phyloP scores from a whole-genome alignment of 768 basidiomycete genomes.

The Lactifluus echinatus region DNA sequence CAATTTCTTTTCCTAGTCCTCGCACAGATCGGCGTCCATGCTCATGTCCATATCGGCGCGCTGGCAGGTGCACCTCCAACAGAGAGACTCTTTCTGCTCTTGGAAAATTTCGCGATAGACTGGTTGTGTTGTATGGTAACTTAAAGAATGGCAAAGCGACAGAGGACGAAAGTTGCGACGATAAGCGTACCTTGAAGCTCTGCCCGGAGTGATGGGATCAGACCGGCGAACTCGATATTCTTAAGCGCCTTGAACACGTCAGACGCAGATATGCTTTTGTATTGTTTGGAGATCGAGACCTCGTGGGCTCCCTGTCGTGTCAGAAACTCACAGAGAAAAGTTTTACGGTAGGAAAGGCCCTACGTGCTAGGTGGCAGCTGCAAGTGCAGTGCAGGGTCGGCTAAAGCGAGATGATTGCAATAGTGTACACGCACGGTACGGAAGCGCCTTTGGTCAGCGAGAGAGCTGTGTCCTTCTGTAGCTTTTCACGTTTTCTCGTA shows the following conservation, averaged over 20 bases:
- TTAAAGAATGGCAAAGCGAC: not conserved
- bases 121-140: conserved; percentile 23
- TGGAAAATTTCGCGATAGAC: conserved; percentile 59
- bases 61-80: conserved; percentile 19
- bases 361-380: conserved; percentile 6
- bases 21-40: not conserved
- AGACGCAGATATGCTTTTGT: conserved; percentile 82
- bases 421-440: conserved; percentile 80
- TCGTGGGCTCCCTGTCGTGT: conserved; percentile 66
- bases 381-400: not conserved
- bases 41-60: conserved; percentile 20
- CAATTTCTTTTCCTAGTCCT: no score
- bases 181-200: conserved; percentile 54
- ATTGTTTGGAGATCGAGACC: conserved; percentile 72
- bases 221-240: conserved; percentile 64
- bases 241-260: conserved; percentile 87
- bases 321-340: not conserved
- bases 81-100: conserved; percentile 45
- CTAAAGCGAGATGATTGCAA: not conserved
- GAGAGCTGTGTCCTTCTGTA: conserved; percentile 83
- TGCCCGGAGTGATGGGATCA: conserved; percentile 49
- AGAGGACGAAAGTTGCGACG: not conserved
- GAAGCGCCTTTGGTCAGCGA: conserved; percentile 85
- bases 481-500: conserved; percentile 77
- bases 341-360: conserved; percentile 36